Evolutionary conservation across 2,329 filamentous ascomycete genomes (phyloP), one percentile per base, ranked within the genome.

Genomic region (Fusarium nelsonii): DNA sequence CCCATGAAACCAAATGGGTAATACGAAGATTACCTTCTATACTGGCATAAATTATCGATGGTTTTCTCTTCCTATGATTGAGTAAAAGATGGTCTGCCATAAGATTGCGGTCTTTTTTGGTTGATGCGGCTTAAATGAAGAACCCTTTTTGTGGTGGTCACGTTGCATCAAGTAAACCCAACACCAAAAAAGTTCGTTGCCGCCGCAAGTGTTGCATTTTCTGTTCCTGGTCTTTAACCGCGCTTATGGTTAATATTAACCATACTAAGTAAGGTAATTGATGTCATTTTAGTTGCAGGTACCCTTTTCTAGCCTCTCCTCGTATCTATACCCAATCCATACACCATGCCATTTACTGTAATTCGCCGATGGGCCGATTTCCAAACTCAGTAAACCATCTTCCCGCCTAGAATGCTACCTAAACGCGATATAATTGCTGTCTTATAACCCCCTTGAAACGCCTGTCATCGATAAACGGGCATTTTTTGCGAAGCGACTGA

Each of bases 191-290:
- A 28, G 30, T 6, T 16, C 23, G 23, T 20, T 20, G 15, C 34
- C 15, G 34, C 15, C 41, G 16, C 23, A 20, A 45, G 26, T 18
- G 33, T 50, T 28, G 23, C 16, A 39, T 37, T 37, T 11, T 1
- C 6, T 26, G 12, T 39, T 8, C 48, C 48, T 37, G 16, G 46
- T 37, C 33, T 50, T n/a, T 15, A 34, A 10, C 46, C 33, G 14
- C 16, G 16, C 23, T 50, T 50, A 50, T 50, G 48, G 48, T 50
- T 50, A 50, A 50, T 50, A 39, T 37, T 39, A 50, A 50, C 48
- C 48, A 50, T 50, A 50, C 48, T 50, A 50, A 50, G 15, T 18
- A 44, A 8, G 10, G 23, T 23, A 23, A 23, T 23, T 23, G 6
- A 23, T 12, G 41, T 44, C 23, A 44, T 44, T 26, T 44, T 26